phyloP scores from a whole-genome alignment of 192 early-diverging fungal genomes.

The Mortierella alpina region DNA sequence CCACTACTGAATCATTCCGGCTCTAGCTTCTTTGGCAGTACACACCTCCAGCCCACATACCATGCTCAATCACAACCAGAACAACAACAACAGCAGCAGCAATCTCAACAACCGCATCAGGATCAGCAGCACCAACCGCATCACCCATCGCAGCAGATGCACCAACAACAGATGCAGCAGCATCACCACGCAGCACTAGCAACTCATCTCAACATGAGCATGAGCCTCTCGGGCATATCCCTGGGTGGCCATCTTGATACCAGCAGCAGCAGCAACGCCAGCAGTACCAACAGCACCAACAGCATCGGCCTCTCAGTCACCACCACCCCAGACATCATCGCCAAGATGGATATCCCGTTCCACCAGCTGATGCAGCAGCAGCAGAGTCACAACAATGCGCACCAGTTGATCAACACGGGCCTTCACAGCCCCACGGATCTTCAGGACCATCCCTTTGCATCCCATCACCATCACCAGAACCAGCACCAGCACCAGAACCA shows the following conservation, averaged over 20 bases:
- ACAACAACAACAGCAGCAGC: constrained; percentile 4
- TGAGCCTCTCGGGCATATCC: constrained; percentile 34
- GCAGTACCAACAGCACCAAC: neutral
- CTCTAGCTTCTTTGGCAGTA: constrained; percentile 35
- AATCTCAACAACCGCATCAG: constrained; percentile 10
- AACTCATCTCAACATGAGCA: constrained; percentile 40
- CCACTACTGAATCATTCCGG: constrained; percentile 33
- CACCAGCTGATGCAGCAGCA: constrained; percentile 35
- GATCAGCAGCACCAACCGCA: constrained; percentile 11
- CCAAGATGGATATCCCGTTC: constrained; percentile 29
- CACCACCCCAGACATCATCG: constrained; percentile 2
- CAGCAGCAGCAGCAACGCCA: neutral
- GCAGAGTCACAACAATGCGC: neutral
- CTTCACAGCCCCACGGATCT: constrained; percentile 34
- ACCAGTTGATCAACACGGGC: constrained; percentile 14
- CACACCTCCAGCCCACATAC: constrained; percentile 18
- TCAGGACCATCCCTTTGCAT: constrained; percentile 26
- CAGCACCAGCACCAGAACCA: constrained; percentile 14
- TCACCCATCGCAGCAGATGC: neutral
- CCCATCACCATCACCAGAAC: constrained; percentile 7
- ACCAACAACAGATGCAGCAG: constrained; percentile 34
- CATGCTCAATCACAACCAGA: neutral
- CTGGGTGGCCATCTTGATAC: constrained; percentile 10
- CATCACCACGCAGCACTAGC: constrained; percentile 22
- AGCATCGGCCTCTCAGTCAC: constrained; percentile 4